Base-by-base conservation (phyloP, 2,329 filamentous ascomycete species). In the Exophiala oligosperma region DNA sequence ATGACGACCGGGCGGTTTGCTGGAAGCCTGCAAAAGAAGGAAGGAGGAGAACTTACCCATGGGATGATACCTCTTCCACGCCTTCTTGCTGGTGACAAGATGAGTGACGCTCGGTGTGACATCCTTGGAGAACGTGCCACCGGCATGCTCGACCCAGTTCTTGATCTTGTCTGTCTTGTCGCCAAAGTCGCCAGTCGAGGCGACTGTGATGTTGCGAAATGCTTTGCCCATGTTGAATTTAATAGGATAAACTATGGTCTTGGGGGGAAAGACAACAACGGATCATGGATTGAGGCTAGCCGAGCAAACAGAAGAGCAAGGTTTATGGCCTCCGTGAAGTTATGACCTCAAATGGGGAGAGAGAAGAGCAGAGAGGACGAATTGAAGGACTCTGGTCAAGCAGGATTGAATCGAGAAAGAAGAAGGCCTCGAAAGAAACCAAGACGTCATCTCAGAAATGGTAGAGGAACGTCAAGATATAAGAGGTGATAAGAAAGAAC, bases 21-120 rank as follows among this genome's bases (percentile, higher is more conserved):
- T 17, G 11, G n/a, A 43, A 11, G n/a, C 14, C 11, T 17, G 3
- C 11, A 2, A 9, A 28, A 28, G 41, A 54, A 29, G 3, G 11
- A 44, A 44, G 26, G 17, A 37, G 37, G 6, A 7, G 43, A 17
- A 47, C 61, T 50, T 71, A 76, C 78, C 71, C 65, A 74, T 70
- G 49, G 78, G 71, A 59, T 71, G 70, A 1, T 77, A 67, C 5
- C 77, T 72, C 61, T 81, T 79, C 71, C 84, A 92, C 14, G 86
- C 82, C 35, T 84, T 79, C 50, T 81, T 76, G 0, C 84, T 84
- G 54, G 85, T 83, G 23, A 96, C 79, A 0, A 96, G 75, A 72
- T 96, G 91, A 0, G 91, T 96, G 8, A 88, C 83, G 0, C 76
- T 67, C 0, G 77, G 70, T 26, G 77, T 77, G 17, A 91, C 73